Evolutionary conservation across 2,329 filamentous ascomycete species (phyloP), one percentile per base, ranked within the genome.

Genomic region (Microdochium paspali): DNA sequence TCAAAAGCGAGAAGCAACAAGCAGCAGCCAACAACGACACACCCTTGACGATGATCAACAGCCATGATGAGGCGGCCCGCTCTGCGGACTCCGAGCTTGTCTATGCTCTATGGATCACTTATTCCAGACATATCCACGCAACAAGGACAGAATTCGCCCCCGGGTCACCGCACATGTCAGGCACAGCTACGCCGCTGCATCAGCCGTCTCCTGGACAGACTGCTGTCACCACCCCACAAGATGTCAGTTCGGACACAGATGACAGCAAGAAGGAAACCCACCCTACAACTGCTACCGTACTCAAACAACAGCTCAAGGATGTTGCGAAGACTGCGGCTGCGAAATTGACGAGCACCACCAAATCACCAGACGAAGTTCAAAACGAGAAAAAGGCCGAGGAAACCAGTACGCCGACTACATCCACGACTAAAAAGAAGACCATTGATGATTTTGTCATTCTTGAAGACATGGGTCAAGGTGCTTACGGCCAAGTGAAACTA

Each of bases 381-480:
- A 20, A 21, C 12, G 35, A 21, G 18, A 40, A 40, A 20, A 61
- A 56, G 28, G 47, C 53, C 25, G 32, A 58, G 39, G 39, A 62
- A 48, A 51, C 63, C 10, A 50, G 67, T 4, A 59, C 57, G 1
- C 56, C 69, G 53, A 51, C 71, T 56, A 61, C 60, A 13, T 63
- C 69, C 44, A 58, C 69, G 4, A 40, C 57, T 24, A 61, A 72
- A 55, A 96, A 94, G 69, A 93, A 93, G 66, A 83, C 80, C 1
- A 97, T 98, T 53, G 76, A 85, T 46, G 90, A 96, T 62, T 98
- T 95, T 63, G 76, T 84, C 39, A 91, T 98, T 50, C 72, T 98
- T 12, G 93, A 98, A 66, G 93, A 98, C 51, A 97, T 98, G 91
- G 93, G 93, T 4, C 90, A 96, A 67, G 93, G 93, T 35, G 93